Evolutionary conservation across 2,329 filamentous ascomycete species (phyloP).

Genomic region (Fusarium mexicanum): DNA sequence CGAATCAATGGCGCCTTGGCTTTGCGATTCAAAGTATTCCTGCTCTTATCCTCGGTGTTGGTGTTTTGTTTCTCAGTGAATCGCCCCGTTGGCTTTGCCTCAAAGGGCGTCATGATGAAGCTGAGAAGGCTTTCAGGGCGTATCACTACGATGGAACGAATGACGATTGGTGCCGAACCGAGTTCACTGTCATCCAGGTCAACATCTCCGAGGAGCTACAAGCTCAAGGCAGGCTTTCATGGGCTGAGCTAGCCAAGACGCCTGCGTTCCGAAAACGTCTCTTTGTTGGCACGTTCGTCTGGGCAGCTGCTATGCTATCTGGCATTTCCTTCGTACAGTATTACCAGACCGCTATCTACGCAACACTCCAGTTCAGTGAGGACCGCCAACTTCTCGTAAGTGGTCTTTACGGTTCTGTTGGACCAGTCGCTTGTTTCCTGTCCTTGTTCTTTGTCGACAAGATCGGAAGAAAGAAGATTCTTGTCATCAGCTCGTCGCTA

Average conservation of each 20-base stretch:
- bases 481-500: conserved; percentile 49
- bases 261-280: conserved; percentile 50
- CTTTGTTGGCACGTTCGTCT: conserved; percentile 53
- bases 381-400: conserved; percentile 52
- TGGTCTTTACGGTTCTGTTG: conserved; percentile 52
- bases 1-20: conserved; percentile 52
- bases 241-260: conserved; percentile 47
- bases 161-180: conserved; percentile 49
- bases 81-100: conserved; percentile 51
- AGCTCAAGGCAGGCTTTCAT: conserved; percentile 42
- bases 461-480: conserved; percentile 49
- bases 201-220: conserved; percentile 50
- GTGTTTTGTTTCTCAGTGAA: conserved; percentile 50
- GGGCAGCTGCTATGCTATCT: conserved; percentile 54
- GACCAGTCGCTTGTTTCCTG: conserved; percentile 49
- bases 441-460: conserved; percentile 53
- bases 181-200: conserved; percentile 48
- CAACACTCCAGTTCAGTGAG: conserved; percentile 50
- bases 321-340: conserved; percentile 56
- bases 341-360: conserved; percentile 54
- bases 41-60: conserved; percentile 47
- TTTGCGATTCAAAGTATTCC: conserved; percentile 51
- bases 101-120: conserved; percentile 50
- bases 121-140: conserved; percentile 46
- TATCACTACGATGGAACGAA: conserved; percentile 51